Base-by-base conservation (phyloP, 2,329 filamentous ascomycete genomes). In the Microdochium nivale region DNA sequence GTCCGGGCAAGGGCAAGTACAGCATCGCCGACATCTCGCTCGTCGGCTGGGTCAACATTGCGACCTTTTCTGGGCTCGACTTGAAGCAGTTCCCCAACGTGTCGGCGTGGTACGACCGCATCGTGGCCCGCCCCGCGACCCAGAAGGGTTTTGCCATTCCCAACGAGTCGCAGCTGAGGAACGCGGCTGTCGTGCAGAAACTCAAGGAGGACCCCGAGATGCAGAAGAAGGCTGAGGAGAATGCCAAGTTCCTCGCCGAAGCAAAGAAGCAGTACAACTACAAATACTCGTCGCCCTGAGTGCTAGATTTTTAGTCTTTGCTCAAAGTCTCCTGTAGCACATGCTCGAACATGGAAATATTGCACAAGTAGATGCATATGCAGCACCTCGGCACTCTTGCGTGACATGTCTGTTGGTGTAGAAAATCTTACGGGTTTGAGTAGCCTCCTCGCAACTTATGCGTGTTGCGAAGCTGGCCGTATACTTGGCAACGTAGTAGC, bases 21-120 rank as follows among this genome's bases (percentile, higher is more conserved):
- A 81, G 77, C 58, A 82, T 86, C 52, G 87, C 83, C 0, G 88
- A 92, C 68, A 89, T 92, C 51, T 78, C 84, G 27, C 74, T 83
- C 53, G 80, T 86, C 62, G 84, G 85, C 37, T 91, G 88, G 88
- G 74, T 84, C 49, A 75, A 81, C 47, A 65, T 68, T 2, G 73
- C 79, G 1, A 70, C 72, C 16, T 81, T 84, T 74, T 72, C 77
- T 0, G 84, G 84, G 21, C 59, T 89, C 25, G 79, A 88, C 49
- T 74, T 87, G 52, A 47, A 56, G 4, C 74, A 81, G 55, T 90
- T 89, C 68, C 84, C 84, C 13, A 70, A 79, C 50, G 65, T 90
- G 52, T 76, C 81, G 63, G 78, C 76, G 3, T 90, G 87, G 87
- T 76, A 86, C 62, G 77, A 84, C 54, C 71, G 77, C 30, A 77